A percentile compares a stretch with the other conserved stretches of the same genome.
phyloP scores from a whole-genome alignment of 345 rosid species.

The Salix koriyanagi region DNA sequence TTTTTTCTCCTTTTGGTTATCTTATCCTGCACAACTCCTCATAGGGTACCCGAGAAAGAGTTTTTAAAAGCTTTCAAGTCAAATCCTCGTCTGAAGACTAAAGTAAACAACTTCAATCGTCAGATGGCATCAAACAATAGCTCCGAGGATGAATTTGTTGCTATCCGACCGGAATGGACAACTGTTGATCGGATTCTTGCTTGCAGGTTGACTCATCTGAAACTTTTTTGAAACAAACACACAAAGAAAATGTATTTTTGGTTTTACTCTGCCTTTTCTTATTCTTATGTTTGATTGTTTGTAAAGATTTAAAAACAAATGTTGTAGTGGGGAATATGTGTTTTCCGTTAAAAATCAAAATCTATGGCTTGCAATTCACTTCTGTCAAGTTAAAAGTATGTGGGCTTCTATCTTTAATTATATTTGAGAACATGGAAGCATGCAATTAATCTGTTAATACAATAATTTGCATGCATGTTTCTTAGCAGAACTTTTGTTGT shows the following conservation, averaged over 20 bases:
- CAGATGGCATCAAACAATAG: conserved; percentile 60
- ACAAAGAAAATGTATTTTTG: background rate
- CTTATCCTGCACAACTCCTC: background rate
- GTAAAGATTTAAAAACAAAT: background rate
- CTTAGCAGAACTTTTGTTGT: background rate
- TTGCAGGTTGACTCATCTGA: conserved; percentile 51
- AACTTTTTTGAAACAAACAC: background rate
- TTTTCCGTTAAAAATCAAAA: background rate
- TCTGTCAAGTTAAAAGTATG: background rate
- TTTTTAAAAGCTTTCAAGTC: conserved; percentile 88
- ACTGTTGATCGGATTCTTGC: conserved; percentile 96
- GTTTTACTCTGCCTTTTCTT: background rate
- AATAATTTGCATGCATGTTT: background rate
- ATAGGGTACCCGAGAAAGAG: conserved; percentile 94
- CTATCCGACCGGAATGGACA: conserved; percentile 98
- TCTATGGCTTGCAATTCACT: background rate
- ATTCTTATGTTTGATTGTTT: background rate
- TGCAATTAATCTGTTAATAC: background rate
- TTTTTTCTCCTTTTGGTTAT: background rate
- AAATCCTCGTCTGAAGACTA: conserved; percentile 81
- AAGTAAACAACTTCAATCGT: conserved; percentile 83
- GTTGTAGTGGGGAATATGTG: background rate
- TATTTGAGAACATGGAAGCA: background rate
- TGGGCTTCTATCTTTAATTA: background rate
- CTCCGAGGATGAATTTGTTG: conserved; percentile 79